Conservation (phyloP, 371 early-diverging fungal species). For the Syncephalastrum monosporum region DNA sequence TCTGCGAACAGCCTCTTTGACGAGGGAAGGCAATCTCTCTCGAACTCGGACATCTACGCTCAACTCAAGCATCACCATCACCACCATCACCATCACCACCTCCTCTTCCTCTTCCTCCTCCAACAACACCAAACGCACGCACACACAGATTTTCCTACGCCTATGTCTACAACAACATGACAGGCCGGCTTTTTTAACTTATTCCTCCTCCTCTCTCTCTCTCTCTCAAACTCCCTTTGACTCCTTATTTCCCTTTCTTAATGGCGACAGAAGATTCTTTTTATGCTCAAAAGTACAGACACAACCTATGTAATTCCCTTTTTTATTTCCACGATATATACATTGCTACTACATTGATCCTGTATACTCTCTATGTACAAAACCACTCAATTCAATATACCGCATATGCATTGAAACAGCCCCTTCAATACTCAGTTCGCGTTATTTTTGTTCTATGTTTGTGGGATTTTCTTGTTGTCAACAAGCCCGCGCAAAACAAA, state of each 20-base stretch:
- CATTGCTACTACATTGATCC: conserved; percentile 2
- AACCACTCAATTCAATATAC: neutral
- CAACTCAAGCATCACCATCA: neutral
- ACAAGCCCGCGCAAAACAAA: conserved; percentile 1
- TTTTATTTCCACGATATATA: conserved; percentile 6
- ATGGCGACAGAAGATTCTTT: conserved; percentile 8
- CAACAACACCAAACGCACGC: neutral
- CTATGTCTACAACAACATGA: conserved; percentile 10
- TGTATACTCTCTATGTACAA: neutral
- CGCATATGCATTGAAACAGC: conserved; percentile 1
- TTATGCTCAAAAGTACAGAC: conserved; percentile 4
- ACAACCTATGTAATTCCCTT: conserved; percentile 6
- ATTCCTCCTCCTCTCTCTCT: neutral
- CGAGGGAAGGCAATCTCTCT: neutral
- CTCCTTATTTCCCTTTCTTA: neutral
- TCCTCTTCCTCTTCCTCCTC: neutral
- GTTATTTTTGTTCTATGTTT: neutral
- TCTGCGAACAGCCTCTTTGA: neutral
- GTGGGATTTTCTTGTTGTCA: too few relatives aligned
- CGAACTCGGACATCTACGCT: neutral
- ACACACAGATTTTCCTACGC: neutral
- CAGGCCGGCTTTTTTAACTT: conserved; percentile 7
- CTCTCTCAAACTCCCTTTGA: neutral
- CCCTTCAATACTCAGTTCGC: neutral
- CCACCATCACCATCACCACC: conserved; percentile 4